These are phyloP conservation scores for Litsea cubeba DNA, from an alignment of 164 flowering plant genomes.

Conservation along the genomic window DNA sequence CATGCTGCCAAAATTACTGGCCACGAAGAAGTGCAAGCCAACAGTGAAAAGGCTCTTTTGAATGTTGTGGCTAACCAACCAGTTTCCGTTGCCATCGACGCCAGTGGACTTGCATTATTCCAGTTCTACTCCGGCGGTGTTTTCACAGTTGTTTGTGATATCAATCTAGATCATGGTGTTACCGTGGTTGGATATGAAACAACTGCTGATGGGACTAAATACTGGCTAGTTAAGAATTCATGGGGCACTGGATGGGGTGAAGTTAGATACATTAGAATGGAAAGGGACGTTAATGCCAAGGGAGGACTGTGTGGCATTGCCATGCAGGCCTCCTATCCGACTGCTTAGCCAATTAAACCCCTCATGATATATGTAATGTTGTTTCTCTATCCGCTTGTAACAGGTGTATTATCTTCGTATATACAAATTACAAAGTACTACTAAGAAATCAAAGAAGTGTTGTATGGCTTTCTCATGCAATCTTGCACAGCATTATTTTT, in stretches of 20 bases:
- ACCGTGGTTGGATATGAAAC: slow-evolving; percentile 25
- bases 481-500: too few relatives aligned
- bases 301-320: slow-evolving; percentile 28
- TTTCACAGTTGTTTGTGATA: slow-evolving; percentile 20
- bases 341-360: neutral
- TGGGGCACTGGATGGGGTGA: slow-evolving; percentile 31
- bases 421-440: too few relatives aligned
- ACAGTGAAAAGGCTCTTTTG: slow-evolving; percentile 17
- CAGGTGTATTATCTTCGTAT: too few relatives aligned
- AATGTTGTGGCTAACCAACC: slow-evolving; percentile 26
- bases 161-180: slow-evolving; percentile 24
- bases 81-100: slow-evolving; percentile 29
- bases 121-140: slow-evolving; percentile 26
- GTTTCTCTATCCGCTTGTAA: too few relatives aligned
- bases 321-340: slow-evolving; percentile 23
- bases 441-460: too few relatives aligned
- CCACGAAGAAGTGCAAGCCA: slow-evolving; percentile 20
- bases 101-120: slow-evolving; percentile 15
- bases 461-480: too few relatives aligned
- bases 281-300: slow-evolving; percentile 17
- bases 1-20: slow-evolving; percentile 17
- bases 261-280: slow-evolving; percentile 22
- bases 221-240: slow-evolving; percentile 33
- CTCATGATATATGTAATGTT: too few relatives aligned
- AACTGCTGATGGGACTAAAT: slow-evolving; percentile 17